Percentiles rank a stretch among this genome's conserved stretches.
Conservation (phyloP, 2,329 filamentous ascomycete species). For the Saccharata proteae region DNA sequence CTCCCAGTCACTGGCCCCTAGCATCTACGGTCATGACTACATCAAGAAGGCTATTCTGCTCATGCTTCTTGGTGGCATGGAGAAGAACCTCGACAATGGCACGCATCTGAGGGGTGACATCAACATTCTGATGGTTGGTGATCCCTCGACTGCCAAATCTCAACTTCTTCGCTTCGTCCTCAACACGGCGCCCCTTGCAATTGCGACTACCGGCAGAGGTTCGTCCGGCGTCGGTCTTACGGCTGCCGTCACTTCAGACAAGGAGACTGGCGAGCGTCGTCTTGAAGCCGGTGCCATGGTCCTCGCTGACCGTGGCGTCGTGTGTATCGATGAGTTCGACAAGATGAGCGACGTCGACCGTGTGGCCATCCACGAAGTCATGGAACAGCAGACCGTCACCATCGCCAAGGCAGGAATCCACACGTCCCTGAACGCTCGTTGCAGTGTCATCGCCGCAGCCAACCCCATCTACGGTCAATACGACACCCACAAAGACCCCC, state of each 20-base stretch:
- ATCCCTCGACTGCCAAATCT: slow-evolving; percentile 97
- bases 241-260: slow-evolving; percentile 89
- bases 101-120: slow-evolving; percentile 97
- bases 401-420: slow-evolving; percentile 98
- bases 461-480: slow-evolving; percentile 98
- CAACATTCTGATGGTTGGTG: slow-evolving; percentile 98
- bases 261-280: slow-evolving; percentile 89
- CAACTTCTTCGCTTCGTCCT: slow-evolving; percentile 92
- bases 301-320: slow-evolving; percentile 87
- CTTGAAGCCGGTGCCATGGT: slow-evolving; percentile 98
- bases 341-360: slow-evolving; percentile 99
- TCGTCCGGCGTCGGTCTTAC: slow-evolving; percentile 97
- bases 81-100: slow-evolving; percentile 97
- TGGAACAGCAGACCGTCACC: slow-evolving; percentile 99
- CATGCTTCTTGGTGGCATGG: slow-evolving; percentile 89
- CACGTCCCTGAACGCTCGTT: slow-evolving; percentile 90
- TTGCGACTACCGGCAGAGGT: slow-evolving; percentile 90
- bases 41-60: slow-evolving; percentile 96
- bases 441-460: slow-evolving; percentile 89
- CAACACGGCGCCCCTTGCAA: slow-evolving; percentile 91
- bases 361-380: slow-evolving; percentile 98
- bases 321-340: slow-evolving; percentile 98
- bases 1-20: slow-evolving; percentile 87
- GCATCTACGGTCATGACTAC: slow-evolving; percentile 92
- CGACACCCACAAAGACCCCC: slow-evolving; percentile 94